Evolutionary conservation across 202 grass and related monocot species (phyloP).

Genomic region (Saccharum hybrid): DNA sequence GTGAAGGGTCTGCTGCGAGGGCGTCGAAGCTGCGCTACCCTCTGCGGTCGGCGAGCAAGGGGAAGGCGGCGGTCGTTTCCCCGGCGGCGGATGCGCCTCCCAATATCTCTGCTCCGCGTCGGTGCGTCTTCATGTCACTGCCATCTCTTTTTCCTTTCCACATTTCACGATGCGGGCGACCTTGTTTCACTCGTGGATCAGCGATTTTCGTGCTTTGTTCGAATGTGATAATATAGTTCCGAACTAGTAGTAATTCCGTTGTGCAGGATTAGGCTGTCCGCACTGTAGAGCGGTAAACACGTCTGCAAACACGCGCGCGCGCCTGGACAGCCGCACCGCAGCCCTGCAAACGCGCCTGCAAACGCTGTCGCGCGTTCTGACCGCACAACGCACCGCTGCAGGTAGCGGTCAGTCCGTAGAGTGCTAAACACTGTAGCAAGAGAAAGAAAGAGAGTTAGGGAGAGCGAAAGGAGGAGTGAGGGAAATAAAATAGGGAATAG

Average conservation of each 20-base stretch:
- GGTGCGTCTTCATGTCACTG: conserved; percentile 34
- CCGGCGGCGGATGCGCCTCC: conserved; percentile 28
- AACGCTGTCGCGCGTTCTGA: too few relatives aligned
- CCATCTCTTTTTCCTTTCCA: not conserved
- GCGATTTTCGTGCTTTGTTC: not conserved
- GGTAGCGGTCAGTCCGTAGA: too few relatives aligned
- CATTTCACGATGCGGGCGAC: not conserved
- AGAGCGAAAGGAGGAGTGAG: too few relatives aligned
- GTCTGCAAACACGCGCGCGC: too few relatives aligned
- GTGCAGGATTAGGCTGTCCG: too few relatives aligned
- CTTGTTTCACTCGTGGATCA: not conserved
- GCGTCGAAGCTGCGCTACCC: conserved; percentile 74
- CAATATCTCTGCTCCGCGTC: conserved; percentile 39
- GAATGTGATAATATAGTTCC: not conserved
- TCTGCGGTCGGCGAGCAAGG: conserved; percentile 60
- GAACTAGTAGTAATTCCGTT: not conserved
- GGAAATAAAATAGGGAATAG: too few relatives aligned
- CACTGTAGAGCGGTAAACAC: too few relatives aligned
- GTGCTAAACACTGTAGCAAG: too few relatives aligned
- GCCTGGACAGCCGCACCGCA: too few relatives aligned
- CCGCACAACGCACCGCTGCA: too few relatives aligned
- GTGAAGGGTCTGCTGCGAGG: conserved; percentile 46
- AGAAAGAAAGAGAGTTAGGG: too few relatives aligned
- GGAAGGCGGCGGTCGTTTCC: conserved; percentile 36
- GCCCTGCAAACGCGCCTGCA: too few relatives aligned